Evolutionary conservation across 2,329 filamentous ascomycete genomes (phyloP), one percentile per base, ranked within the genome.

Genomic region (Botrytis squamosa): DNA sequence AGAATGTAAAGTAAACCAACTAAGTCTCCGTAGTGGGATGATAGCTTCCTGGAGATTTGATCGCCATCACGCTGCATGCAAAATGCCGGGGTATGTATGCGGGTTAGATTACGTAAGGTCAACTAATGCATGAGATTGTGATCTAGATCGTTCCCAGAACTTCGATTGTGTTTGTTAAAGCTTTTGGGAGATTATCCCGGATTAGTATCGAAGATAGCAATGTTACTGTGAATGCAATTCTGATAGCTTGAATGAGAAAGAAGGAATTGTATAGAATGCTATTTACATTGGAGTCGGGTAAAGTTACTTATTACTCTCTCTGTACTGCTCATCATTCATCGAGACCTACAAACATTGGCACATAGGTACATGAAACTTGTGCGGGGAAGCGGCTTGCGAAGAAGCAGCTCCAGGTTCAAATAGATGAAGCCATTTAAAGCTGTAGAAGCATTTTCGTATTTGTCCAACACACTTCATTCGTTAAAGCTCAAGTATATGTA

Each of bases 81-180:
- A 49, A 49, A 57, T 57, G 52, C 52, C 36, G 42, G n/a, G 20
- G 38, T 64, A 42, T 22, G 29, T 4, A 42, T 65, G 63, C 40
- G 18, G n/a, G 14, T 22, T 16, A 18, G 44, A 49, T 66, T 66
- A 66, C 20, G 44, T 66, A 66, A 66, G 44, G 29, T 14, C 29
- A 14, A 16, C 64, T 36, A 66, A 40, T 42, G 18, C 40, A 29
- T 64, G 60, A 64, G 20, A 46, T 25, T 65, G 64, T 38, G 63
- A 49, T 66, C 63, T 66, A 66, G 62, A 65, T 44, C n/a, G n/a
- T 46, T 65, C 49, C 49, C 42, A 46, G n/a, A 65, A 14, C 18
- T 33, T 25, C n/a, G 14, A 33, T 8, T 18, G 52, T 57, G 16
- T n/a, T n/a, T 55, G n/a, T 7, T 55, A 18, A 29, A 29, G 52